A percentile compares a stretch with the other conserved stretches of the same genome.
Evolutionary conservation across 805 yeast genomes (phyloP).

Genomic region (Kockiozyma suomiensis): DNA sequence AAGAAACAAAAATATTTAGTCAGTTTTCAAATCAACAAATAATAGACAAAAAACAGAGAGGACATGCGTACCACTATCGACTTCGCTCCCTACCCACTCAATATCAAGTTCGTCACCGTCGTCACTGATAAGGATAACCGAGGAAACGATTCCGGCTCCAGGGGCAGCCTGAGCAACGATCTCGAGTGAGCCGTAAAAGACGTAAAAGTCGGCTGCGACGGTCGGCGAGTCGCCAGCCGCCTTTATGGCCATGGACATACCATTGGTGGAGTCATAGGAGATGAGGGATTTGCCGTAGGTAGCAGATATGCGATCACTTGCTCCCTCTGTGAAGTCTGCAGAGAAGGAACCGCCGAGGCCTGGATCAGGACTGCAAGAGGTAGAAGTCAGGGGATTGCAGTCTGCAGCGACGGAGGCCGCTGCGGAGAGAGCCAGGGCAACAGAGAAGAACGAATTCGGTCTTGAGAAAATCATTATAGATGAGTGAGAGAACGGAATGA

Average conservation of each 20-base stretch:
- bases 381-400: conserved; percentile 52
- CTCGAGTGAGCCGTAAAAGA: conserved; percentile 87
- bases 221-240: conserved; percentile 77
- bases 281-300: conserved; percentile 48
- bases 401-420: conserved; percentile 19
- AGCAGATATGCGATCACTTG: conserved; percentile 49
- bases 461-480: background rate
- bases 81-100: conserved; percentile 85
- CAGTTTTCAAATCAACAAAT: background rate
- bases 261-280: conserved; percentile 54
- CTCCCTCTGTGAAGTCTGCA: conserved; percentile 54
- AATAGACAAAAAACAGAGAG: conserved; percentile 46
- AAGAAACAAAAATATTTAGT: background rate
- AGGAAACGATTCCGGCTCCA: conserved; percentile 78
- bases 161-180: conserved; percentile 69
- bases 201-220: conserved; percentile 72
- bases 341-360: conserved; percentile 66
- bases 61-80: conserved; percentile 56
- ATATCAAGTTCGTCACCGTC: conserved; percentile 87
- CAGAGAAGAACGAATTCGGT: background rate
- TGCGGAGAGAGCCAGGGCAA: conserved; percentile 12
- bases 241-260: conserved; percentile 62
- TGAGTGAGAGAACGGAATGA: background rate
- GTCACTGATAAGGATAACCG: conserved; percentile 78
- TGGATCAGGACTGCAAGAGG: conserved; percentile 52